phyloP scores from a whole-genome alignment of 805 yeast genomes.

The Hanseniaspora singularis region DNA sequence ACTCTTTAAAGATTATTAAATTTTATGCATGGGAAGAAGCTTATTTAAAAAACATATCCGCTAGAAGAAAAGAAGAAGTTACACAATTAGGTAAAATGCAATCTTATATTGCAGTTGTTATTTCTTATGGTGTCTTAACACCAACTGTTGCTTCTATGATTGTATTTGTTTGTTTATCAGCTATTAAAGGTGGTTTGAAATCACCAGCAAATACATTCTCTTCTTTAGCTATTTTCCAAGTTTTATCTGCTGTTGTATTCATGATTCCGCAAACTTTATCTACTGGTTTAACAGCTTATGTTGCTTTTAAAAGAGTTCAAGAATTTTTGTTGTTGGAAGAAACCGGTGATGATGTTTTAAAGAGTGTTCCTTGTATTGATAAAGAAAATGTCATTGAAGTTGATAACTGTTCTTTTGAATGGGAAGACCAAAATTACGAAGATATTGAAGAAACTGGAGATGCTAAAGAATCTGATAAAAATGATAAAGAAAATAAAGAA shows the following conservation, averaged over 20 bases:
- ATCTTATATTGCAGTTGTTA: constrained; percentile 40
- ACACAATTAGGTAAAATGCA: constrained; percentile 43
- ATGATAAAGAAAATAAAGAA: not conserved
- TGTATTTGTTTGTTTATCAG: constrained; percentile 35
- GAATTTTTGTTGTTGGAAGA: constrained; percentile 32
- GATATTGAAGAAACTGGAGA: not conserved
- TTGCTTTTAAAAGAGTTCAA: constrained; percentile 40
- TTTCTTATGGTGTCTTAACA: constrained; percentile 40
- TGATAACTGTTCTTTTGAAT: constrained; percentile 41
- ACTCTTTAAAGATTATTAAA: constrained; percentile 55
- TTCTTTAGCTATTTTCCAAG: constrained; percentile 48
- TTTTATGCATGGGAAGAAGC: constrained; percentile 82
- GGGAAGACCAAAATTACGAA: constrained; percentile 32
- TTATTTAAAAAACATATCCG: constrained; percentile 40
- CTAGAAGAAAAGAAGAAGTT: constrained; percentile 49
- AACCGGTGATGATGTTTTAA: constrained; percentile 21
- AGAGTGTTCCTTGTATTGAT: constrained; percentile 16
- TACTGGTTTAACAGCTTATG: constrained; percentile 40
- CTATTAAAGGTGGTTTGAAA: constrained; percentile 27
- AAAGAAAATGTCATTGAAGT: constrained; percentile 36
- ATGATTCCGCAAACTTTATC: constrained; percentile 53
- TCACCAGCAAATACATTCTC: constrained; percentile 52
- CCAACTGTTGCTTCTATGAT: constrained; percentile 48
- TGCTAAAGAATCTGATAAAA: not conserved
- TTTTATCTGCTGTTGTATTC: constrained; percentile 42